Conservation (phyloP, 192 early-diverging fungal genomes). For the Coemansia nantahalensis region DNA sequence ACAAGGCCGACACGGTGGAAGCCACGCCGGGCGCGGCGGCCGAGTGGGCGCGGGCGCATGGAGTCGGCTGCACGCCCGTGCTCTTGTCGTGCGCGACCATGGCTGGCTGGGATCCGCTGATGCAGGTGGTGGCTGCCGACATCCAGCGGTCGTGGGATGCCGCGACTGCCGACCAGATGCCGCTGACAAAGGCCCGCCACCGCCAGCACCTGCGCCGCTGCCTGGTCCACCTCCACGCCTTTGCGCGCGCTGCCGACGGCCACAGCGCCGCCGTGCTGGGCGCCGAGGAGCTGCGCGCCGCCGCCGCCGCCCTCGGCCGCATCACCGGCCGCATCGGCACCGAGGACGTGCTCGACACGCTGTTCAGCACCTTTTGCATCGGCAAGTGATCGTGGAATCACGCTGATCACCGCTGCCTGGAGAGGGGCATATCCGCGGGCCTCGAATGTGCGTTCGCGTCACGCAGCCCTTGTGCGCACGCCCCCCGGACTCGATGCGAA, state of each 20-base stretch:
- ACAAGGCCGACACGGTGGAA: conserved; percentile 56
- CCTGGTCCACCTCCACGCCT: conserved; percentile 47
- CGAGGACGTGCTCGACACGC: conserved; percentile 70
- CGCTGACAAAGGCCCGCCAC: conserved; percentile 70
- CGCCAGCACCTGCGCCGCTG: conserved; percentile 62
- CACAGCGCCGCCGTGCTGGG: conserved; percentile 51
- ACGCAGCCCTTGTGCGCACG: too few relatives aligned
- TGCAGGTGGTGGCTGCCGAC: conserved; percentile 19
- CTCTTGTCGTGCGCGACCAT: conserved; percentile 27
- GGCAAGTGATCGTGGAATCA: conserved; percentile 72
- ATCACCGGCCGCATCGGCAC: conserved; percentile 73
- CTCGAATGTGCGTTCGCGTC: too few relatives aligned
- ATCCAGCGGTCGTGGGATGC: conserved; percentile 30
- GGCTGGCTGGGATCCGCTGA: conserved; percentile 26
- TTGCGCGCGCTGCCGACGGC: conserved; percentile 48
- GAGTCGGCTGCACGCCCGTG: neutral
- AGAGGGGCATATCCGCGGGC: too few relatives aligned
- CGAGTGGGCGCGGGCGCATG: conserved; percentile 4
- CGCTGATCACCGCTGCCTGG: too few relatives aligned
- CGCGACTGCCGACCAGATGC: conserved; percentile 15
- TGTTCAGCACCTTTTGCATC: conserved; percentile 78
- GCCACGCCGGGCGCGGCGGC: too few relatives aligned
- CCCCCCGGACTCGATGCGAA: too few relatives aligned
- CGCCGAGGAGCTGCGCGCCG: conserved; percentile 61
- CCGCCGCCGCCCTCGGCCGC: conserved; percentile 58